phyloP scores from a whole-genome alignment of 768 basidiomycete genomes.

The Pulveroboletus sp. region DNA sequence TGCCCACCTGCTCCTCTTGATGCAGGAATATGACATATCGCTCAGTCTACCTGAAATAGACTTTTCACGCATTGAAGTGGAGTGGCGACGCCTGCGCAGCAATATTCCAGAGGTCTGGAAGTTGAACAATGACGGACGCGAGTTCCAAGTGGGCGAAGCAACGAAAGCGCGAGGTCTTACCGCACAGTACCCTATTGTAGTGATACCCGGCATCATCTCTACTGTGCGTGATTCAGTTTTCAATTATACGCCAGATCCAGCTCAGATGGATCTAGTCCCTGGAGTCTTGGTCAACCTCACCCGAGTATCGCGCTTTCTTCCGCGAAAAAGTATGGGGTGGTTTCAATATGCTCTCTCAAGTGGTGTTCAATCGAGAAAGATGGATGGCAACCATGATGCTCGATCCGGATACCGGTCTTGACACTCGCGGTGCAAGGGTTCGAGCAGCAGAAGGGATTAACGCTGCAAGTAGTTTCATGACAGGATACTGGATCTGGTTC shows the following conservation, averaged over 20 bases:
- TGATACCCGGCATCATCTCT: conserved; percentile 89
- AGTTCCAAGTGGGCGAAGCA: conserved; percentile 70
- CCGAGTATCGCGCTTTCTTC: conserved; percentile 84
- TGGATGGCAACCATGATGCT: conserved; percentile 92
- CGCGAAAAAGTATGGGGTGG: conserved; percentile 84
- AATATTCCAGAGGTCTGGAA: conserved; percentile 81
- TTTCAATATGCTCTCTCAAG: conserved; percentile 78
- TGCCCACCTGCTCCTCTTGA: conserved; percentile 56
- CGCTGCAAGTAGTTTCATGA: conserved; percentile 80
- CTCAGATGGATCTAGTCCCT: conserved; percentile 46
- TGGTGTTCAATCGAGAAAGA: conserved; percentile 75
- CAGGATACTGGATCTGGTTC: conserved; percentile 94
- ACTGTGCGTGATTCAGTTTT: conserved; percentile 48
- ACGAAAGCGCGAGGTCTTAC: conserved; percentile 59
- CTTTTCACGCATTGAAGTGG: conserved; percentile 61
- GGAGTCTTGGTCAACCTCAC: conserved; percentile 90
- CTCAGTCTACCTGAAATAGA: conserved; percentile 61
- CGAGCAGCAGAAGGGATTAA: conserved; percentile 90
- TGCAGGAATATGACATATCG: conserved; percentile 67
- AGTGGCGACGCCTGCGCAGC: conserved; percentile 64
- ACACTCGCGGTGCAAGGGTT: conserved; percentile 80
- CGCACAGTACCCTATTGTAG: conserved; percentile 73
- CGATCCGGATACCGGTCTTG: conserved; percentile 87
- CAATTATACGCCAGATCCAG: neutral
- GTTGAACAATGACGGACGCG: conserved; percentile 72